Evolutionary conservation across 176 grass and related monocot species (phyloP), one percentile per base, ranked within the genome.

Genomic region (Chrysopogon serrulatus): DNA sequence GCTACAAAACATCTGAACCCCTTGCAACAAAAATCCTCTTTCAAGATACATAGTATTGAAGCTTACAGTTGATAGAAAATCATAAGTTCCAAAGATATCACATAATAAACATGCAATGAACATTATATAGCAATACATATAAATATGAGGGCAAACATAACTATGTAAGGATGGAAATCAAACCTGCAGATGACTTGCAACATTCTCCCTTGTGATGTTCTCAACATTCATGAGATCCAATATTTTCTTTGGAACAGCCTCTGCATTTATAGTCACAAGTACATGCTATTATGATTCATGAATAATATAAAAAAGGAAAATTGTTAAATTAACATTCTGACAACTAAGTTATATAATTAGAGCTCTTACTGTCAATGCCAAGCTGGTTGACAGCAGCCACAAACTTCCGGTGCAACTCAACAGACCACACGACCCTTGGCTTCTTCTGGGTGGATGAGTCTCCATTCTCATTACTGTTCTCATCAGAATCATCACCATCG

Each of bases 231-330:
- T 98, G 37, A 91, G 84, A 71, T 95, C 91, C 24, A 98, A 49
- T 86, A 98, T 98, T 84, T 87, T 93, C 85, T 98, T 98, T 32
- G 93, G 96, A 62, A 98, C 96, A 74, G 96, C 96, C 73, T 94
- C 96, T 98, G 89, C 65, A 78, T 72, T 70, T 76, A 80, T 67
- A 18, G 27, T n/a, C 9, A 48, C 4, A 49, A 23, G 60, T 18
- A 76, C 28, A 45, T 61, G 75, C 26, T 74, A 45, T 49, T 61
- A 79, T 15, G 57, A 44, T 31, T 45, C 15, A 42, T 6, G 8
- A 32, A 81, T 23, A 35, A 24, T 27, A 60, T 26, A 3, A 15
- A 87, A 53, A 31, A 27, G 57, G 12, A 71, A 70, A 89, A 65
- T 59, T 21, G 62, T 19, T 37, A 82, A n/a, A 37, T 59, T 16